Base-by-base conservation (phyloP, 1,284 basidiomycete species). In the Melampsora americana region DNA sequence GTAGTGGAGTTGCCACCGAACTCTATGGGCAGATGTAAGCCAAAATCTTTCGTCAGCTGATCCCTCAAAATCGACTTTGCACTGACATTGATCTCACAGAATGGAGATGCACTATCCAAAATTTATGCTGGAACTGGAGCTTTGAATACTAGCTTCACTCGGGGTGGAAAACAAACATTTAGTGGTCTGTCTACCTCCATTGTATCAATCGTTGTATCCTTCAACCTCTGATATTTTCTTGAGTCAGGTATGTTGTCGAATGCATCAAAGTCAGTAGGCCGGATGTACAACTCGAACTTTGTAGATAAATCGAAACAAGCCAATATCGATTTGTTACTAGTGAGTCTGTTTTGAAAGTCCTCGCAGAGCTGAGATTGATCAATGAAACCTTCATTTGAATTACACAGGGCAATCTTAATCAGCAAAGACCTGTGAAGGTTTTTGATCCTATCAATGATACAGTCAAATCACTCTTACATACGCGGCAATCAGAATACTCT, bases 281-380 rank as follows among this genome's bases (percentile, higher is more conserved):
- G 94, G 77, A 94, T 95, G 73, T 98, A 98, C 81, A 96, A 98
- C 83, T 96, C 95, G 83, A 98, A 98, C 82, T 98, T 99, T 82
- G 92, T 95, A 79, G 96, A 99, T 83, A 93, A 92, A 83, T 89
- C 87, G 61, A 99, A 99, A 83, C 96, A 99, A 81, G 85, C 88
- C 23, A 92, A 95, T 0, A 98, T 99, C 78, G 96, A 99, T 81
- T 90, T 93, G 87, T 90, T 99, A 79, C 86, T 99, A 79, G 93
- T 93, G 77, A 72, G 88, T 82, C 1, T 11, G 1, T 6, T 18
- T 11, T 56, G 3, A 7, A 28, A 32, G 2, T 60, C 4, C 5
- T 69, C 39, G 16, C 18, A 14, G 23, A 35, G 46, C 64, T 46
- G 48, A 14, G 66, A 32, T 1, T 20, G 46, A 46, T 14, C 46